Evolutionary conservation across 495 filamentous ascomycete species (phyloP).

Genomic region (Hypoxylon perforatum): DNA sequence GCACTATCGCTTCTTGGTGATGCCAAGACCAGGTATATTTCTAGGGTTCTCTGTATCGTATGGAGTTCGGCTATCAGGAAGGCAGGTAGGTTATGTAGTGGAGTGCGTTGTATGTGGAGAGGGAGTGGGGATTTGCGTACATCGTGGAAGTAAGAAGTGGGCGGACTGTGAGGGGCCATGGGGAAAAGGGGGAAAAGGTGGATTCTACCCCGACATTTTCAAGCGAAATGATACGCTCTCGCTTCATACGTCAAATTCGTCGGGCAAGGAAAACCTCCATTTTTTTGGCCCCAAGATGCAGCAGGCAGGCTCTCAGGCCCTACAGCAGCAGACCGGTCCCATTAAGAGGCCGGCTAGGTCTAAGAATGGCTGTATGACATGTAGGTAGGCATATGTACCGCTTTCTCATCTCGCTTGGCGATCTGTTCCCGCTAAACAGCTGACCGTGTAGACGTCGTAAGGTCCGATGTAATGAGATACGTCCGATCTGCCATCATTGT

Average conservation of each 20-base stretch:
- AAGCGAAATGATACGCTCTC: constrained; percentile 12
- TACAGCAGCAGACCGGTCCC: constrained; percentile 7
- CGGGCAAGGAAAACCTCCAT: constrained; percentile 9
- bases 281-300: constrained; percentile 9
- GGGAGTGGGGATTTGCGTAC: constrained; percentile 14
- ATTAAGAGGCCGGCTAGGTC: constrained; percentile 30
- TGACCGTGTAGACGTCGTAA: constrained; percentile 36
- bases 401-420: constrained; percentile 1
- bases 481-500: constrained; percentile 53
- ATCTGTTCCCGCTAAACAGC: constrained; percentile 18
- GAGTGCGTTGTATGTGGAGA: background rate
- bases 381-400: constrained; percentile 21
- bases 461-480: constrained; percentile 53
- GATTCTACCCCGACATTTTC: constrained; percentile 21
- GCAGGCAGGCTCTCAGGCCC: constrained; percentile 13
- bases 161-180: background rate
- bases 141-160: background rate
- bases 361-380: constrained; percentile 39
- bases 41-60: constrained; percentile 30
- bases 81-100: too few species aligned
- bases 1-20: constrained; percentile 1
- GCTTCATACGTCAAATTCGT: constrained; percentile 21
- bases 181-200: constrained; percentile 16
- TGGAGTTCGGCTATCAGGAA: constrained; percentile 14
- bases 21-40: constrained; percentile 24